Conservation (phyloP, 2,329 filamentous ascomycete species). For the Aspergillus quadricinctus region DNA sequence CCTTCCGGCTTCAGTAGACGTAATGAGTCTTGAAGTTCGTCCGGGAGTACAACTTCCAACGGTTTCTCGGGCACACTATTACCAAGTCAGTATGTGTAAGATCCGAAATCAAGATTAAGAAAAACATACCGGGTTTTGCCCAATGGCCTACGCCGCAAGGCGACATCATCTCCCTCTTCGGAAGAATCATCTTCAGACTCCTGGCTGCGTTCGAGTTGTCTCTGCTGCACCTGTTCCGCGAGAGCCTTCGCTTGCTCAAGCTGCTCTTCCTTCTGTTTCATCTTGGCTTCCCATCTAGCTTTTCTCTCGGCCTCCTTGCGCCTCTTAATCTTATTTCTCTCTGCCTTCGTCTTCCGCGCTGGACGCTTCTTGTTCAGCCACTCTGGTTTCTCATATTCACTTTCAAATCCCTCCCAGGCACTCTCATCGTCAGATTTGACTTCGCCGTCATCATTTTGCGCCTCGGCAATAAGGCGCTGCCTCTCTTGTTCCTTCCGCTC, state of each 20-base stretch:
- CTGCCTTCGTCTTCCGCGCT: slow-evolving; percentile 76
- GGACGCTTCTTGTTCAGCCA: slow-evolving; percentile 68
- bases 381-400: slow-evolving; percentile 66
- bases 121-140: slow-evolving; percentile 55
- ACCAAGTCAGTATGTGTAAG: slow-evolving; percentile 15
- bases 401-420: slow-evolving; percentile 86
- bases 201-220: slow-evolving; percentile 46
- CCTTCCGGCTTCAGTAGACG: slow-evolving; percentile 86
- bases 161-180: slow-evolving; percentile 57
- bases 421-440: slow-evolving; percentile 80
- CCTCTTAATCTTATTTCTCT: slow-evolving; percentile 83
- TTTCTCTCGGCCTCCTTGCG: slow-evolving; percentile 81
- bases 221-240: slow-evolving; percentile 46
- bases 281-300: slow-evolving; percentile 69
- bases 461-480: slow-evolving; percentile 66
- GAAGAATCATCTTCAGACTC: slow-evolving; percentile 34
- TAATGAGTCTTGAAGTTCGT: slow-evolving; percentile 79
- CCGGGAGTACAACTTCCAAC: slow-evolving; percentile 73
- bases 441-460: slow-evolving; percentile 70
- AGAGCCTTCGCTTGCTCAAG: slow-evolving; percentile 67
- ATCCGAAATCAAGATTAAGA: not conserved
- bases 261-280: slow-evolving; percentile 70
- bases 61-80: slow-evolving; percentile 62
- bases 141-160: slow-evolving; percentile 66
- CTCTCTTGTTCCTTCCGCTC: slow-evolving; percentile 64